phyloP scores from a whole-genome alignment of 176 grass and related monocot species.

The Aegilops bicornis region DNA sequence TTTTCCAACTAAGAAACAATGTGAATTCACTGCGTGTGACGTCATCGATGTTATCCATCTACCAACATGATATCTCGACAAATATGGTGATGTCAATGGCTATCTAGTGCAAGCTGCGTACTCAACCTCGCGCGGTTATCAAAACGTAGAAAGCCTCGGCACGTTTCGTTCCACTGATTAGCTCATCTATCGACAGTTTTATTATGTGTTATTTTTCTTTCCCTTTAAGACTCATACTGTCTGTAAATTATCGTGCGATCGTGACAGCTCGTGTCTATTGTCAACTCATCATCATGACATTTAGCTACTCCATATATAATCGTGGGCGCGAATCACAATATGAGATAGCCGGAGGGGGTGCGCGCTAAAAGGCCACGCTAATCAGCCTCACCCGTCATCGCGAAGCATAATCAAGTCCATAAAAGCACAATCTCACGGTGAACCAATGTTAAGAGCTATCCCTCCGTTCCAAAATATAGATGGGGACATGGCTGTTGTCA shows the following conservation, averaged over 20 bases:
- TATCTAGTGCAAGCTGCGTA: neutral
- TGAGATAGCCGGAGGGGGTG: neutral
- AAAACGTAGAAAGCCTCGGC: neutral
- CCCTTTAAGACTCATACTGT: neutral
- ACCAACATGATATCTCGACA: neutral
- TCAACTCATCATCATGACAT: too few species aligned
- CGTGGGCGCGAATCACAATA: neutral
- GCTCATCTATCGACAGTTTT: neutral
- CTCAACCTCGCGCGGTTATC: neutral
- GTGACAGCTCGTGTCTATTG: too few species aligned
- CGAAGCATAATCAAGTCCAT: neutral
- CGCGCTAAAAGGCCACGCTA: neutral
- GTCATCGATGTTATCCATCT: neutral
- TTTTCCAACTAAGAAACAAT: neutral
- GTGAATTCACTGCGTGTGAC: neutral
- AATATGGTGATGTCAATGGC: neutral
- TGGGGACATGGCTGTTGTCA: too few species aligned
- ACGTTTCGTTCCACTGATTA: neutral
- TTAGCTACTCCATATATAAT: neutral
- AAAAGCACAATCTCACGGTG: neutral
- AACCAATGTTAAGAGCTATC: too few species aligned
- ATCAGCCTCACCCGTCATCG: neutral
- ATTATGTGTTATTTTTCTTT: neutral
- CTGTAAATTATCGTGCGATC: neutral
- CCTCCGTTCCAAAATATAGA: too few species aligned